Evolutionary conservation across 768 basidiomycete species (phyloP), one percentile per base, ranked within the genome.

Genomic region (Psilocybe sp.): DNA sequence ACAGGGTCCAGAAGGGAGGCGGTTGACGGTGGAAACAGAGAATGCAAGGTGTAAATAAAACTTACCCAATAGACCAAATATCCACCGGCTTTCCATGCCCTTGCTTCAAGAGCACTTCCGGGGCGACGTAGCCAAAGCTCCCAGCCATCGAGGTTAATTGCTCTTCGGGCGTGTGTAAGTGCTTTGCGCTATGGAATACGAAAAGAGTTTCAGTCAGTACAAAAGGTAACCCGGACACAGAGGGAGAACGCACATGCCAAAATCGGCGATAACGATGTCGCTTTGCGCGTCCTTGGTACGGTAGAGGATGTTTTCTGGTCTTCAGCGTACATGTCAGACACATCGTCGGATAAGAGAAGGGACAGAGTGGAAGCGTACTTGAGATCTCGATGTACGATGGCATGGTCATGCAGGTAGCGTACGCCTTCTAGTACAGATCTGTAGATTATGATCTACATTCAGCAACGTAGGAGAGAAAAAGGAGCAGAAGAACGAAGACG

Each of bases 231-330:
- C 7, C 7, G 23, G 7, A 7, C 3, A 3, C 23, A 28, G 7
- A 28, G 46, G 15, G 18, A 38, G 14, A 23, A 69, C 85, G 14
- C 58, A 92, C 91, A 99, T 98, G 56, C 97, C 97, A 62, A 99
- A 99, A 68, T 98, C 97, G 5, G 84, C 95, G 38, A 98, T 93
- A 49, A 99, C 95, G 44, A 98, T 79, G 55, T 88, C 88, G n/a
- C 89, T 91, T 14, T 87, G 75, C 9, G 75, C 63, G 2, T 82
- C 87, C 56, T 75, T 83, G 4, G 89, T 91, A 36, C 90, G 83
- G 64, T 92, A 98, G 3, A 99, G 76, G 51, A 99, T 95, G 64
- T 98, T 98, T 69, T 99, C 97, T 0, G 97, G 97, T 65, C 89
- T 92, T 39, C n/a, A n/a, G n/a, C n/a, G n/a, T n/a, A n/a, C n/a